A percentile compares a stretch with the other conserved stretches of the same genome.
Evolutionary conservation across 768 basidiomycete genomes (phyloP).

Genomic region (Dentipellis fragilis): DNA sequence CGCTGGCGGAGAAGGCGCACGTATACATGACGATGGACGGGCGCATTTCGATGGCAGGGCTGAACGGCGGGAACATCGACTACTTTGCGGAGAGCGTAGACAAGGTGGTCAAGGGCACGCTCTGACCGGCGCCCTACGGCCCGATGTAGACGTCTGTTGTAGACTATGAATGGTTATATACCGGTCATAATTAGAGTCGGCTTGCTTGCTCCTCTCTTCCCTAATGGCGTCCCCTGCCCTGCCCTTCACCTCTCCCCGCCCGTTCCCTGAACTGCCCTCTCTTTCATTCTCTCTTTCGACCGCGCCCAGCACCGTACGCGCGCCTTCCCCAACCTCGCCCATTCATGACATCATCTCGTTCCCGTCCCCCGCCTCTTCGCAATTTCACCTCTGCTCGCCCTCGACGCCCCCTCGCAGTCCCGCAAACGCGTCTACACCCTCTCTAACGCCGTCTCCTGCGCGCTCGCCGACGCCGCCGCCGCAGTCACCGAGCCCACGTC

Average conservation of each 20-base stretch:
- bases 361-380: slow-evolving; percentile 10
- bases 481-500: neutral
- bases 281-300: slow-evolving; percentile 11
- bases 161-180: neutral
- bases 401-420: slow-evolving; percentile 1
- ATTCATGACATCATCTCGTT: slow-evolving; percentile 4
- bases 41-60: slow-evolving; percentile 88
- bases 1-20: slow-evolving; percentile 79
- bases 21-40: slow-evolving; percentile 93
- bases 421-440: slow-evolving; percentile 1
- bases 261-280: slow-evolving; percentile 11
- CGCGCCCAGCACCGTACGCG: neutral
- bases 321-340: neutral
- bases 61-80: slow-evolving; percentile 76
- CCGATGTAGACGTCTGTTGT: neutral
- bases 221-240: slow-evolving; percentile 4
- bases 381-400: slow-evolving; percentile 4
- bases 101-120: slow-evolving; percentile 67
- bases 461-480: neutral
- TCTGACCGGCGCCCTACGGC: slow-evolving; percentile 30
- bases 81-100: slow-evolving; percentile 87
- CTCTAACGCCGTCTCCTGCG: neutral
- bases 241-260: slow-evolving; percentile 7
- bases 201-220: neutral
- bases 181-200: too few species aligned